Percentiles rank a stretch among this genome's conserved stretches.
phyloP scores from a whole-genome alignment of 2,329 filamentous ascomycete genomes.

The Trematosphaeria pertusa region DNA sequence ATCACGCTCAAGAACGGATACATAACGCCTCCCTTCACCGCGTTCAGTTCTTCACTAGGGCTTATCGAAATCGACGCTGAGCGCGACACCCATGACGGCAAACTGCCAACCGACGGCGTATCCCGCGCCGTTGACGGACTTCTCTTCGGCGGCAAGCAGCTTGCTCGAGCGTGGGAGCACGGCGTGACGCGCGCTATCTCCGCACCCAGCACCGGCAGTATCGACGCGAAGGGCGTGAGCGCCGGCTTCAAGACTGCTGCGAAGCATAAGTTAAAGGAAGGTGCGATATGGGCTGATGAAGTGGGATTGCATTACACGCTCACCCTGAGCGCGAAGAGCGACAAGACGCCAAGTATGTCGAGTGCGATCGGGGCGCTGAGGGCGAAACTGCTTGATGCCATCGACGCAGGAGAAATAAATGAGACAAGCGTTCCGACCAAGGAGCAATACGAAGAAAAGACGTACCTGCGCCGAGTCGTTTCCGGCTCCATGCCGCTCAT shows the following conservation, averaged over 20 bases:
- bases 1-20: constrained; percentile 65
- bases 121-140: constrained; percentile 62
- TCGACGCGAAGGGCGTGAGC: constrained; percentile 47
- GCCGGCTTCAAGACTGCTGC: constrained; percentile 46
- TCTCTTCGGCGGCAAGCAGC: constrained; percentile 48
- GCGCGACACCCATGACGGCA: constrained; percentile 49
- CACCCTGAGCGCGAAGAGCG: constrained; percentile 54
- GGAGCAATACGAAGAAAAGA: constrained; percentile 41
- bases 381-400: constrained; percentile 61
- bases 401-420: constrained; percentile 47
- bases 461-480: constrained; percentile 63
- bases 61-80: constrained; percentile 70
- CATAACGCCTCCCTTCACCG: constrained; percentile 66
- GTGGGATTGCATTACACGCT: constrained; percentile 59
- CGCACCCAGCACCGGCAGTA: constrained; percentile 39
- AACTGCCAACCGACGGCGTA: constrained; percentile 61
- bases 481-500: constrained; percentile 62
- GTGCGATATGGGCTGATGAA: constrained; percentile 49
- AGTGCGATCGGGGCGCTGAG: constrained; percentile 61
- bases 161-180: constrained; percentile 45
- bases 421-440: constrained; percentile 18
- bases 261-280: constrained; percentile 38
- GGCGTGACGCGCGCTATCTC: constrained; percentile 50
- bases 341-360: constrained; percentile 51
- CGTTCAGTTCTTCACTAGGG: constrained; percentile 66